Base-by-base conservation (phyloP, 352 stramenopile genomes). In the Globisporangium cederbergense region DNA sequence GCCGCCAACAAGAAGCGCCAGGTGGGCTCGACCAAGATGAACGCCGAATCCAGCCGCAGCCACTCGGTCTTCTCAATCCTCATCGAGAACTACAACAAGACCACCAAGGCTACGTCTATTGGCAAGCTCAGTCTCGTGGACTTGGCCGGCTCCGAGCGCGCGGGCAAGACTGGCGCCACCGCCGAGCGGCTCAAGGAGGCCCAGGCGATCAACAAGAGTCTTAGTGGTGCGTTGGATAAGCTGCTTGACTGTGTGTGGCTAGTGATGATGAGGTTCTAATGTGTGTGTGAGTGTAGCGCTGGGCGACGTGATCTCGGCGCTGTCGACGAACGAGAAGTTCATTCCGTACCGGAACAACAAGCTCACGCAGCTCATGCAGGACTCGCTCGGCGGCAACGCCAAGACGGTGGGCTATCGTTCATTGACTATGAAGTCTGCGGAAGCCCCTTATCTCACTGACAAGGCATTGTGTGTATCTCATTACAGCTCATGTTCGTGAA, bases 331-430 rank as follows among this genome's bases (percentile, higher is more conserved):
- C 52, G 88, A 97, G 52, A 98, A 97, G 72, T 97, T 97, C 74
- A 97, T 98, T 51, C 93, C 93, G 50, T 97, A 97, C 70, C 84
- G 90, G 51, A 97, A 97, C 77, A 97, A 97, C 78, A 97, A 97
- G 78, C 79, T 98, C 64, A 98, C 92, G 6, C 90, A 97, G 71
- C 71, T 98, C 46, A 91, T 98, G 80, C 94, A 98, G 68, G 92
- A 97, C 68, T 97, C 91, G 1, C 79, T 98, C 8, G 92, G 92
- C 36, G 93, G 90, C 42, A 98, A 98, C 69, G 91, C 89, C 60
- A 97, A 97, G 74, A 98, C 91, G 71, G 86, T 97, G 54, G 3
- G 53, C 32, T 18, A 11, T 16, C 10, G 10, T 34, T 4, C 11
- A 16, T 28, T 28, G 25, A 2, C 25, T 28, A 28, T 28, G 25